Percentiles rank a stretch among this genome's conserved stretches.
These are phyloP conservation scores for Paecilomyces sp. DNA, from an alignment of 2,329 filamentous ascomycete species.

Conservation along the genomic window DNA sequence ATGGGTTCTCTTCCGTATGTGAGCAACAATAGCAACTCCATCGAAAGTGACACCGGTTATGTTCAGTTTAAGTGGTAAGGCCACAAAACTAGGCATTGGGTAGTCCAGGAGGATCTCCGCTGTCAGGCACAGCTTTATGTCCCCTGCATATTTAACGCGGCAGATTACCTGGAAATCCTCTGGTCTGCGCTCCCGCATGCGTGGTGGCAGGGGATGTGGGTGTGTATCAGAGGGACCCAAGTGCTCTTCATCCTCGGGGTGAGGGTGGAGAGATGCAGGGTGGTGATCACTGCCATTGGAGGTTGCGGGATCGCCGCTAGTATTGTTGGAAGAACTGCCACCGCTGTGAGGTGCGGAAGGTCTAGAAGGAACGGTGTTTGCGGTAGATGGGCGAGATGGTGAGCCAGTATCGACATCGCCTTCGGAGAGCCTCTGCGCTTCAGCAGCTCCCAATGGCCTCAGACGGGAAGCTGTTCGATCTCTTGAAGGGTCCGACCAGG, in stretches of 20 bases:
- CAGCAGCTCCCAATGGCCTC: background rate
- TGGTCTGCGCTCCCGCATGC: slow-evolving; percentile 63
- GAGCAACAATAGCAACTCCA: slow-evolving; percentile 83
- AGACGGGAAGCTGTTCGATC: background rate
- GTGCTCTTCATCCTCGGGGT: slow-evolving; percentile 11
- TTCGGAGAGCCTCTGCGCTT: slow-evolving; percentile 19
- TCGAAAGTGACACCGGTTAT: slow-evolving; percentile 95
- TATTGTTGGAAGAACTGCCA: slow-evolving; percentile 18
- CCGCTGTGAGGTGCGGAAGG: slow-evolving; percentile 16
- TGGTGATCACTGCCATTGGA: slow-evolving; percentile 11
- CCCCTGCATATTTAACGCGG: slow-evolving; percentile 80
- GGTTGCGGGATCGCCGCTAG: slow-evolving; percentile 15
- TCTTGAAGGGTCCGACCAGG: slow-evolving; percentile 25
- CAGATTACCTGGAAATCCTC: slow-evolving; percentile 93
- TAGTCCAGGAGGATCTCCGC: slow-evolving; percentile 96
- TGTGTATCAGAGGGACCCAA: slow-evolving; percentile 10
- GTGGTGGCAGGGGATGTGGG: slow-evolving; percentile 36
- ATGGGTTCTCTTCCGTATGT: slow-evolving; percentile 81
- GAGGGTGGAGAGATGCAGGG: slow-evolving; percentile 6
- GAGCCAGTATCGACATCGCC: slow-evolving; percentile 29
- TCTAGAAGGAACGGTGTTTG: slow-evolving; percentile 27
- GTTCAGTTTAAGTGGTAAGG: slow-evolving; percentile 87
- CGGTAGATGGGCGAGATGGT: slow-evolving; percentile 37
- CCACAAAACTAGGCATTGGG: slow-evolving; percentile 96
- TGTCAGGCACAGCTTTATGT: slow-evolving; percentile 80